Evolutionary conservation across 2,329 filamentous ascomycete species (phyloP).

Genomic region (Aaosphaeria arxii): DNA sequence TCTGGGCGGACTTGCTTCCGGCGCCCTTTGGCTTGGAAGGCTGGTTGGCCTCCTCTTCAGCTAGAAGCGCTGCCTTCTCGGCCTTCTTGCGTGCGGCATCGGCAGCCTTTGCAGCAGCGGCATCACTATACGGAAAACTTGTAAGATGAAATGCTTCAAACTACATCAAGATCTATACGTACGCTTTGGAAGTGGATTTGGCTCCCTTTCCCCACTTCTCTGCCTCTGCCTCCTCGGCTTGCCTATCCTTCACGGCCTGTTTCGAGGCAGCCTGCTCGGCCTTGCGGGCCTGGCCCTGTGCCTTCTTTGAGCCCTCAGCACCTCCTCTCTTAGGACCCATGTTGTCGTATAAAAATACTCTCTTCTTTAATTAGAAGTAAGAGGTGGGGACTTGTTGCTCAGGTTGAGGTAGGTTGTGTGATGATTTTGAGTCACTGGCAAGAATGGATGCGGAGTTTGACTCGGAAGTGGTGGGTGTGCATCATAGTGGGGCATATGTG

Average conservation of each 20-base stretch:
- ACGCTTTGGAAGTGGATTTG: constrained; percentile 88
- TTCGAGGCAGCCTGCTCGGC: constrained; percentile 83
- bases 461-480: too few species aligned
- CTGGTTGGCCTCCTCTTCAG: constrained; percentile 74
- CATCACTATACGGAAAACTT: constrained; percentile 59
- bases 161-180: constrained; percentile 33
- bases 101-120: constrained; percentile 78
- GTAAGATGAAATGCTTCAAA: constrained; percentile 3
- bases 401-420: not conserved
- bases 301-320: constrained; percentile 84
- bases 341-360: not conserved
- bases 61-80: constrained; percentile 78
- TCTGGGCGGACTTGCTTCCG: constrained; percentile 60
- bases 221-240: constrained; percentile 65
- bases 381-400: not conserved
- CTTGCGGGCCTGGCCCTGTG: constrained; percentile 84
- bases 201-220: constrained; percentile 80
- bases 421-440: not conserved
- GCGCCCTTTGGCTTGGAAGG: constrained; percentile 64
- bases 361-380: too few species aligned
- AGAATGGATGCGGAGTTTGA: too few species aligned
- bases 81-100: constrained; percentile 86
- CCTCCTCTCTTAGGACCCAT: constrained; percentile 50
- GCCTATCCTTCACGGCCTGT: constrained; percentile 65
- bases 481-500: too few species aligned